A percentile compares a stretch with the other conserved stretches of the same genome.
These are phyloP conservation scores for Alternaria rosae DNA, from an alignment of 2,329 filamentous ascomycete species.

Conservation along the genomic window DNA sequence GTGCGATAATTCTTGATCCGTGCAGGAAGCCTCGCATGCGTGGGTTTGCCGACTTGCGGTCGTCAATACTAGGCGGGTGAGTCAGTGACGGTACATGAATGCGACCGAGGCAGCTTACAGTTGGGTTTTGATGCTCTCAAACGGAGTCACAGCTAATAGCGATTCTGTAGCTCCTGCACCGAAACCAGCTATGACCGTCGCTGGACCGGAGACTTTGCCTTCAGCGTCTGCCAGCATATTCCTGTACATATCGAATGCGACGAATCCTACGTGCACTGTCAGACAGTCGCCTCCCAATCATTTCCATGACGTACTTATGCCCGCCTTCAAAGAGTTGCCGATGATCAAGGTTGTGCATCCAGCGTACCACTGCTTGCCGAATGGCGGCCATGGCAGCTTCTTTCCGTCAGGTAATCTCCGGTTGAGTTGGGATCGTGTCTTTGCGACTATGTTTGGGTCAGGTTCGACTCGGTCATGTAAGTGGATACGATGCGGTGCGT, in stretches of 20 bases:
- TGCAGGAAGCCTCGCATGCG: slow-evolving; percentile 92
- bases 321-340: slow-evolving; percentile 95
- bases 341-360: slow-evolving; percentile 97
- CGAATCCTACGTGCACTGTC: slow-evolving; percentile 68
- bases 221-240: slow-evolving; percentile 78
- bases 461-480: slow-evolving; percentile 2
- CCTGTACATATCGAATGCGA: slow-evolving; percentile 97
- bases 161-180: slow-evolving; percentile 95
- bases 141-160: slow-evolving; percentile 90
- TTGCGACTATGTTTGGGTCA: slow-evolving; percentile 71
- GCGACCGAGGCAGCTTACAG: slow-evolving; percentile 56
- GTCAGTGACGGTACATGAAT: slow-evolving; percentile 2
- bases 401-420: slow-evolving; percentile 78
- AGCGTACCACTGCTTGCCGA: slow-evolving; percentile 94
- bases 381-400: slow-evolving; percentile 94
- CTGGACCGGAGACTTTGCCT: slow-evolving; percentile 87
- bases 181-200: slow-evolving; percentile 92
- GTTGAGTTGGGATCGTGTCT: slow-evolving; percentile 94
- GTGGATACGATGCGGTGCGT: slow-evolving; percentile 42
- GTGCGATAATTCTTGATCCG: slow-evolving; percentile 83
- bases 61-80: slow-evolving; percentile 74
- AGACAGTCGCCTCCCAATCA: neutral
- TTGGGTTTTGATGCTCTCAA: slow-evolving; percentile 98
- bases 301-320: slow-evolving; percentile 74
- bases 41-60: slow-evolving; percentile 84